Evolutionary conservation across 495 filamentous ascomycete species (phyloP), one percentile per base, ranked within the genome.

Genomic region (Sphaerosporella brunnea): DNA sequence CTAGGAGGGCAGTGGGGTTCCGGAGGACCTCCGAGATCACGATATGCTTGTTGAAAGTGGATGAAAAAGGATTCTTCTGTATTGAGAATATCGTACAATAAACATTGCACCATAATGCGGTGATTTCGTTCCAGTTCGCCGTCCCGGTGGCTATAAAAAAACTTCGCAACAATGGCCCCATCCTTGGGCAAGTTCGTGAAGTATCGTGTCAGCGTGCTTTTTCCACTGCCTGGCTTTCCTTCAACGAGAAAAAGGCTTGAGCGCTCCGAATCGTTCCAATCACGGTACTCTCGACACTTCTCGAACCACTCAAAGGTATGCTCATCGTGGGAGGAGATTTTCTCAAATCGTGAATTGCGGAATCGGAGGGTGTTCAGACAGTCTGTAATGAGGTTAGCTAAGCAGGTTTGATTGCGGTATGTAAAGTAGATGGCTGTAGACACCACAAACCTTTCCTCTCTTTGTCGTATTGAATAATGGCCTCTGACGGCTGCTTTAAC

Each of bases 131-230:
- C 40, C 9, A 44, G 16, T 23, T 44, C 9, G 4, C 40, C 40
- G 20, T 44, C 40, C 10, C 40, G 40, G 40, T 44, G 23, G 16
- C 40, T 44, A 25, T 44, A 44, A 20, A 44, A 44, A 21, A 44
- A 44, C 16, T 44, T 44, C 25, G 40, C 40, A 25, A 44, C 18
- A 25, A 44, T 44, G 20, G 8, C 16, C 9, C 40, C 40, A 21
- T 23, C 18, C 16, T 4, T 16, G 5, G 28, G 7, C 28, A 32
- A 13, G 16, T 50, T 28, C 8, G 11, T 30, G 19, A 44, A 45
- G 21, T 50, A 45, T 44, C 48, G 39, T 13, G 26, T 11, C 38
- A 50, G 36, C 2, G 48, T 50, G 26, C 39, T 50, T 45, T 50
- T 2, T 39, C n/a, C n/a, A n/a, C n/a, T n/a, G n/a, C n/a, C n/a